Base-by-base conservation (phyloP, 2,329 filamentous ascomycete genomes). In the Aspergillus sp. region DNA sequence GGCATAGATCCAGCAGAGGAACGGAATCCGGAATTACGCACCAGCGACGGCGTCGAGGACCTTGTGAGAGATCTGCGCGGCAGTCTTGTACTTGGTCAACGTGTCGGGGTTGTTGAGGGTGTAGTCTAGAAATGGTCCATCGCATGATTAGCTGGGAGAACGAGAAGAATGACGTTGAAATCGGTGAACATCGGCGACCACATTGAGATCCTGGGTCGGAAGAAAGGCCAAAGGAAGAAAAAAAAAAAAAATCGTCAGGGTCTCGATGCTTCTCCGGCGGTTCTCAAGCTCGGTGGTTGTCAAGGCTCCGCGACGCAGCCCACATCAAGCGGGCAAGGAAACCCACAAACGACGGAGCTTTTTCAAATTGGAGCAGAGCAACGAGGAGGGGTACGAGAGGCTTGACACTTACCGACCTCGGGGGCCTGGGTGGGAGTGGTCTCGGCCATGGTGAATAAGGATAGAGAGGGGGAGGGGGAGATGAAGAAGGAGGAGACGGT, bases 61-160 rank as follows among this genome's bases (percentile, higher is more conserved):
- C 83, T 94, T 96, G 78, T 97, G 91, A 54, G 94, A 95, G 80
- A 99, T 98, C 77, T 90, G 85, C 65, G 91, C 94, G 59, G 95
- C 95, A 67, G 90, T 93, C 88, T 96, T 98, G 86, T 98, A 98
- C 85, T 98, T 99, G 81, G 95, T 98, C 71, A 99, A 86, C 72
- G 92, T 97, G 78, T 96, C 91, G 63, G 91, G 91, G 84, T 96
- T 95, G 79, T 88, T 91, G 78, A 97, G 87, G 69, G 90, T 86
- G 82, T 96, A 93, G 78, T 96, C 91, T 96, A 66, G 46, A 55
- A 62, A 54, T 51, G 58, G 57, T 56, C 54, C 31, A 52, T 60
- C 50, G 47, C 36, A 58, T 55, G 46, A 51, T 65, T 61, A 69
- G 63, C 63, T 58, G 20, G 6, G 32, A 29, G 55, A 49, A 45